These are phyloP conservation scores for Samsoniella hepiali DNA, from an alignment of 2,329 filamentous ascomycete species.

Conservation along the genomic window DNA sequence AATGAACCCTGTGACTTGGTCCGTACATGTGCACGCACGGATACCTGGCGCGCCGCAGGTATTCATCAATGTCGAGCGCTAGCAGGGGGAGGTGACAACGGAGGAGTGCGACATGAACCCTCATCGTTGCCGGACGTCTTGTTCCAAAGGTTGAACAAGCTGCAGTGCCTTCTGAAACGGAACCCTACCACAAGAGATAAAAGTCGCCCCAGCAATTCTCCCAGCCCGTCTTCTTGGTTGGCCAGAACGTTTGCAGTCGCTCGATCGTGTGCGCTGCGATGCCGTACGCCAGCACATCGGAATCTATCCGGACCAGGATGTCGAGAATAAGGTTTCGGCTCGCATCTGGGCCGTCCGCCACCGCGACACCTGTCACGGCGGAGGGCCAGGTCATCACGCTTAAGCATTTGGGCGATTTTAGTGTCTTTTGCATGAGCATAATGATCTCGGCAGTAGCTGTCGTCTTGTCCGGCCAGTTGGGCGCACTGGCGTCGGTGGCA, in stretches of 20 bases:
- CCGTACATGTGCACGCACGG: background rate
- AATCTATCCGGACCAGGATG: background rate
- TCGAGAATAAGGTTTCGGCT: background rate
- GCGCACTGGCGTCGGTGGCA: background rate
- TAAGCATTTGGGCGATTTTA: background rate
- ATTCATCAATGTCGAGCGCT: background rate
- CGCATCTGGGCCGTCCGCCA: conserved; percentile 7
- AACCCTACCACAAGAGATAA: conserved; percentile 4
- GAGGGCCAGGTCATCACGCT: conserved; percentile 9
- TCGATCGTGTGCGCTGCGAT: conserved; percentile 9
- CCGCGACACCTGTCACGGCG: conserved; percentile 1
- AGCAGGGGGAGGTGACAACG: background rate
- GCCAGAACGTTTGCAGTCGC: background rate
- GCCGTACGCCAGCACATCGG: conserved; percentile 8
- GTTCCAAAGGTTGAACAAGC: background rate
- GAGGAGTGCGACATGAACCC: background rate
- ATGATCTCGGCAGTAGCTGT: background rate
- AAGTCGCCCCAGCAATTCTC: conserved; percentile 15
- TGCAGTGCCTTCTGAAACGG: background rate
- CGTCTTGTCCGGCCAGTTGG: background rate
- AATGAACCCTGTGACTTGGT: no score
- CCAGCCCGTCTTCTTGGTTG: conserved; percentile 5
- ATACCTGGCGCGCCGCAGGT: background rate
- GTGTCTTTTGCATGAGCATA: conserved; percentile 1
- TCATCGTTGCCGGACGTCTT: background rate